A percentile compares a stretch with the other conserved stretches of the same genome.
Evolutionary conservation across 148 eudicot species (phyloP).

Genomic region (Polygonum aviculare): DNA sequence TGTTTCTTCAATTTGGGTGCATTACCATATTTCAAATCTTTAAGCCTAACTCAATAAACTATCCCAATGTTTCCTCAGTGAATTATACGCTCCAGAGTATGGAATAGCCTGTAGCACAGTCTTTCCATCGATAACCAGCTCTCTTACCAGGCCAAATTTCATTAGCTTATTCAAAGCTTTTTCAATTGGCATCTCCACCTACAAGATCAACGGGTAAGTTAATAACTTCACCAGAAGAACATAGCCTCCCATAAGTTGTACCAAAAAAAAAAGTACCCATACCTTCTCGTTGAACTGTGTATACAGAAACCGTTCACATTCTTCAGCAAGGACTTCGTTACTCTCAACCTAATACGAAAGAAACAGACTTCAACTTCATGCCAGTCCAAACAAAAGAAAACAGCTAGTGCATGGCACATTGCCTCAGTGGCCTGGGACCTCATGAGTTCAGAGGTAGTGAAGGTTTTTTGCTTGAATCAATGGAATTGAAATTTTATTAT

Average conservation of each 20-base stretch:
- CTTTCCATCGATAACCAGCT: constrained; percentile 24
- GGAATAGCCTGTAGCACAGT: constrained; percentile 41
- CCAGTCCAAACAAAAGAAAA: neutral
- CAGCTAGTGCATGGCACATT: neutral
- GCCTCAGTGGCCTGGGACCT: no score
- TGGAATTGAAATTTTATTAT: no score
- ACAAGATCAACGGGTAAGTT: neutral
- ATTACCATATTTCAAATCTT: neutral
- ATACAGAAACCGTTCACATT: constrained; percentile 70
- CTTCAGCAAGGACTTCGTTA: constrained; percentile 40
- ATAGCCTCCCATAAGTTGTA: neutral
- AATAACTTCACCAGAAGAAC: neutral
- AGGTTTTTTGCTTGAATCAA: no score
- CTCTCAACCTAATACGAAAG: constrained; percentile 26
- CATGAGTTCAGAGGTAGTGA: no score
- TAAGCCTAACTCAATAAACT: constrained; percentile 26
- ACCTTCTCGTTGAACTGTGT: constrained; percentile 58
- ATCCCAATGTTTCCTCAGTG: constrained; percentile 64
- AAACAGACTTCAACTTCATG: neutral
- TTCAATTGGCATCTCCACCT: constrained; percentile 85
- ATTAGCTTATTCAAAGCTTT: constrained; percentile 51
- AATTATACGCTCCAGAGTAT: constrained; percentile 34
- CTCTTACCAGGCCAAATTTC: constrained; percentile 59
- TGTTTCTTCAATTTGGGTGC: neutral
- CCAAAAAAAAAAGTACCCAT: neutral